phyloP scores from a whole-genome alignment of 2,329 filamentous ascomycete species.

The Drechslera avenae region DNA sequence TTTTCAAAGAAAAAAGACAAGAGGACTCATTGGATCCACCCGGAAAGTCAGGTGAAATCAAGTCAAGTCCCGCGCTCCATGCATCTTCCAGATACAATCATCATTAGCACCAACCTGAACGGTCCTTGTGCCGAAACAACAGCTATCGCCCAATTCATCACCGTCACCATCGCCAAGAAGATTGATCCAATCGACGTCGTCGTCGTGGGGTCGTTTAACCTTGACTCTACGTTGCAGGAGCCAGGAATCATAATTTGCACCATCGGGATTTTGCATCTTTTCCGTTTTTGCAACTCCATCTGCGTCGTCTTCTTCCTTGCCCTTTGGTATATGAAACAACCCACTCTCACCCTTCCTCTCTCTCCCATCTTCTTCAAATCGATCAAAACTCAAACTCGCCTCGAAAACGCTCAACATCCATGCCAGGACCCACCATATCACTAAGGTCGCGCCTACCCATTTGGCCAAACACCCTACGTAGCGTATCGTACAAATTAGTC shows the following conservation, averaged over 20 bases:
- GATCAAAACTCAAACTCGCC: constrained; percentile 83
- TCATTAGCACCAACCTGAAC: no score
- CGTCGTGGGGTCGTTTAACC: not conserved
- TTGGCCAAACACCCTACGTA: constrained; percentile 92
- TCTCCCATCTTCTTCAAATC: not conserved
- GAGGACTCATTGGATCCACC: no score
- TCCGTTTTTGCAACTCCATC: not conserved
- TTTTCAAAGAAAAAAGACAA: no score
- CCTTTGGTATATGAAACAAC: no score
- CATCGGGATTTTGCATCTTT: no score
- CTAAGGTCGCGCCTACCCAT: constrained; percentile 90
- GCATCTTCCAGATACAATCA: constrained; percentile 37
- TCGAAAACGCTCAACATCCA: constrained; percentile 88
- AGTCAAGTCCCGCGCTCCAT: constrained; percentile 13
- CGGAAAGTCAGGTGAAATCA: no score
- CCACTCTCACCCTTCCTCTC: not conserved
- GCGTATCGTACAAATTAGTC: constrained; percentile 94
- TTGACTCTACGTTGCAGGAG: constrained; percentile 22
- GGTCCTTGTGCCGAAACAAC: constrained; percentile 39
- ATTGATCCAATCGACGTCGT: no score
- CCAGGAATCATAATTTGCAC: constrained; percentile 24
- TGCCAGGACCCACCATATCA: constrained; percentile 84
- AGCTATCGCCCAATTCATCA: constrained; percentile 32
- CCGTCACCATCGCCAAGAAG: no score
- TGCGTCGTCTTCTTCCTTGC: not conserved